Percentiles rank a stretch among this genome's conserved stretches.
phyloP scores from a whole-genome alignment of 306 rosid genomes.

The Abrus precatorius region DNA sequence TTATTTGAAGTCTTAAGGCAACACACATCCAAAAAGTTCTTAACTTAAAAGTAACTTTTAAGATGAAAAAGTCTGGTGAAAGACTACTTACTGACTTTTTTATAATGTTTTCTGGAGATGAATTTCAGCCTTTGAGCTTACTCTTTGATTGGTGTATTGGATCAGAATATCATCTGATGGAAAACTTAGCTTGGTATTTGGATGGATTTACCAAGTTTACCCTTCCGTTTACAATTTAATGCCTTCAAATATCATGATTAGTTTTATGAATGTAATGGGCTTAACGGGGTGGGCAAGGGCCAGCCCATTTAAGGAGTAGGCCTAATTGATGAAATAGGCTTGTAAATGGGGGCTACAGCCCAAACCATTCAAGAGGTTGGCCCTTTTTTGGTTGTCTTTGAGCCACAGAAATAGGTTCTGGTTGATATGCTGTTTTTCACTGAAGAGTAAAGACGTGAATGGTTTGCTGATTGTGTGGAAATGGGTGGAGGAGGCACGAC shows the following conservation, averaged over 20 bases:
- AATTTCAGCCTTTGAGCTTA: constrained; percentile 57
- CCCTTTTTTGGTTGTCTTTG: not conserved
- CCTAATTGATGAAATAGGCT: not conserved
- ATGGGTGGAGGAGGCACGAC: constrained; percentile 29
- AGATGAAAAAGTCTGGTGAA: too few relatives aligned
- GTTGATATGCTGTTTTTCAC: not conserved
- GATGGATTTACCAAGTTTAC: constrained; percentile 53
- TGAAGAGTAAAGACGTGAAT: not conserved
- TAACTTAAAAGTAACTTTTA: too few relatives aligned
- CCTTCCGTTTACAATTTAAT: not conserved
- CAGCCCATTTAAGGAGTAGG: not conserved
- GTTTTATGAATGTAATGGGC: not conserved
- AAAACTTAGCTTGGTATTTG: constrained; percentile 65
- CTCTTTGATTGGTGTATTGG: constrained; percentile 68
- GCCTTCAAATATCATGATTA: not conserved
- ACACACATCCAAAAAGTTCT: too few relatives aligned
- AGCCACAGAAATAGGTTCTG: too few relatives aligned
- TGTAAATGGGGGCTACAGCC: not conserved
- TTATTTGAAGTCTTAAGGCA: too few relatives aligned
- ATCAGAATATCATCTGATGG: constrained; percentile 64
- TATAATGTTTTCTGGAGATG: constrained; percentile 60
- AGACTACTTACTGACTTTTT: not conserved
- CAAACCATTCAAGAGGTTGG: not conserved
- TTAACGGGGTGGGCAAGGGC: not conserved
- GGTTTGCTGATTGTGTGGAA: constrained; percentile 5